Conservation (phyloP, 2,329 filamentous ascomycete genomes). For the Ilyonectria destructans region DNA sequence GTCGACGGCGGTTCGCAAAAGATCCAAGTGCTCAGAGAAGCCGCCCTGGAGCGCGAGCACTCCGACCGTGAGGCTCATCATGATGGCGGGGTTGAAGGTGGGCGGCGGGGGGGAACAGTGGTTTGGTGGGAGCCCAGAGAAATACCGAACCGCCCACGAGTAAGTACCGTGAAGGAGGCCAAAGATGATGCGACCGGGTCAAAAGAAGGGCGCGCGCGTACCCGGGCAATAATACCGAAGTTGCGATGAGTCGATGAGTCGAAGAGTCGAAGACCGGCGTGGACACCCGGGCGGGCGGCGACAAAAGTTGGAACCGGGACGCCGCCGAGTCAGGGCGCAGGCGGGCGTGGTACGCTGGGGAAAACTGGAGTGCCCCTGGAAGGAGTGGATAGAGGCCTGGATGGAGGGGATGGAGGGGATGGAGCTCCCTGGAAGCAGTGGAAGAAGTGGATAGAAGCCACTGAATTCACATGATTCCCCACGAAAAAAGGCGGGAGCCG, state of each 20-base stretch:
- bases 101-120: neutral
- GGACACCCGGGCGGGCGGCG: neutral
- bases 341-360: no score
- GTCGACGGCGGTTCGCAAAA: constrained; percentile 80
- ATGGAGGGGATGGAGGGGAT: neutral
- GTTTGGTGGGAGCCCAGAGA: neutral
- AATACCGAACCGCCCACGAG: neutral
- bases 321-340: neutral
- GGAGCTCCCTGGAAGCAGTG: neutral
- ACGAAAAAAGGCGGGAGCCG: constrained; percentile 30
- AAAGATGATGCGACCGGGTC: neutral
- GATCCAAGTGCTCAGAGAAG: constrained; percentile 88
- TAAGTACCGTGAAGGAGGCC: neutral
- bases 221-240: constrained; percentile 2
- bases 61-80: constrained; percentile 66
- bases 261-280: neutral
- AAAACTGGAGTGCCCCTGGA: neutral
- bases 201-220: neutral
- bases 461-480: constrained; percentile 9
- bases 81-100: constrained; percentile 32
- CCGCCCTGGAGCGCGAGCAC: constrained; percentile 90
- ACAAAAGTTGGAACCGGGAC: neutral
- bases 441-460: neutral
- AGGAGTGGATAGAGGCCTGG: neutral
- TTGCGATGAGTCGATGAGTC: neutral